Conservation (phyloP, 1,139 yeast genomes). For the Trichomonascaceae sp. region DNA sequence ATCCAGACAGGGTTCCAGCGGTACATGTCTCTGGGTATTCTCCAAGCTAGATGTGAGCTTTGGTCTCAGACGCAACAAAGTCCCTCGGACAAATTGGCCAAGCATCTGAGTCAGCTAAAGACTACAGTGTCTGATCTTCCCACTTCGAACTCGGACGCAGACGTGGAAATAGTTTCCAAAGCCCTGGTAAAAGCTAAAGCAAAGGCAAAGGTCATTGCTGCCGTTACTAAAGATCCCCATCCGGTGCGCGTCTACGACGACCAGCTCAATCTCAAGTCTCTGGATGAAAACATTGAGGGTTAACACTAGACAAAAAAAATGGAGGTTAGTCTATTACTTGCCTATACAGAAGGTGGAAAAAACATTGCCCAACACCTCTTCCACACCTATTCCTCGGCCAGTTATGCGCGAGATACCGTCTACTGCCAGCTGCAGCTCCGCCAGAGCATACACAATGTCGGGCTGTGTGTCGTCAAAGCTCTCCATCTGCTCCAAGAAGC, state of each 20-base stretch:
- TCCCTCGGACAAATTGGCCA: slow-evolving; percentile 3
- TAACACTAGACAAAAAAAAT: slow-evolving; percentile 21
- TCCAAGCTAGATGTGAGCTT: slow-evolving; percentile 38
- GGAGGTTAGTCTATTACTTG: slow-evolving; percentile 36
- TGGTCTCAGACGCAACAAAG: slow-evolving; percentile 16
- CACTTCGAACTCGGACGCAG: slow-evolving; percentile 18
- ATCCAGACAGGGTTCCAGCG: slow-evolving; percentile 70
- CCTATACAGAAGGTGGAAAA: slow-evolving; percentile 92
- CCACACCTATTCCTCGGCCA: slow-evolving; percentile 79
- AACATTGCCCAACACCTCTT: slow-evolving; percentile 82
- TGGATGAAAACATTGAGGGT: slow-evolving; percentile 24
- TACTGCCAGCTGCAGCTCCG: slow-evolving; percentile 58
- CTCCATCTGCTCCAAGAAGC: slow-evolving; percentile 29
- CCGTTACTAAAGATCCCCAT: slow-evolving; percentile 14
- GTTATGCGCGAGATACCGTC: slow-evolving; percentile 89
- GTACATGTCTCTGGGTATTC: slow-evolving; percentile 49
- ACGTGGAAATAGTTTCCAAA: slow-evolving; percentile 20
- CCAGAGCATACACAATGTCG: slow-evolving; percentile 75
- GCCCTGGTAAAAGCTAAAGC: slow-evolving; percentile 20
- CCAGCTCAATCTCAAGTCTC: slow-evolving; percentile 15
- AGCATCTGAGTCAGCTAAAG: slow-evolving; percentile 14
- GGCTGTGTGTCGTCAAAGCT: slow-evolving; percentile 39
- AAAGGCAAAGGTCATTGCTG: slow-evolving; percentile 19
- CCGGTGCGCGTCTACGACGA: slow-evolving; percentile 15
- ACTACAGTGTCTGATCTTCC: slow-evolving; percentile 16